phyloP scores from a whole-genome alignment of 306 rosid species.

The Purshia tridentata region DNA sequence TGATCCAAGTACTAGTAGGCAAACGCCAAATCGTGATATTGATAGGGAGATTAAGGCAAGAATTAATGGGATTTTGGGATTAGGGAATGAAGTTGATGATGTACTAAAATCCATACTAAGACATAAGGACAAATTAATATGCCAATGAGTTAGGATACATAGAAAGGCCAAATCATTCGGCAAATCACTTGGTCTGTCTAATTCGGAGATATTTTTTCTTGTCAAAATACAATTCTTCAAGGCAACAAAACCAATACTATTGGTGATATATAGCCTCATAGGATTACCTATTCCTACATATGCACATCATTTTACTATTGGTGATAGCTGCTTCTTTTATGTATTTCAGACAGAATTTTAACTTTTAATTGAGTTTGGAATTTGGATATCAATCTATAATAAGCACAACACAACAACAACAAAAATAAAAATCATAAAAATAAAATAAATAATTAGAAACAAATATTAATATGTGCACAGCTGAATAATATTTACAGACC shows the following conservation, averaged over 20 bases:
- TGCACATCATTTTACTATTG: no score
- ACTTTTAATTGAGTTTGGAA: no score
- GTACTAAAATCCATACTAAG: not conserved
- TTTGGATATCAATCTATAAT: no score
- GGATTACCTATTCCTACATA: no score
- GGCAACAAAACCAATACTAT: not conserved
- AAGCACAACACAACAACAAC: no score
- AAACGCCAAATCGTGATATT: not conserved
- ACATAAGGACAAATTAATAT: conserved; percentile 7
- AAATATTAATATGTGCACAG: no score
- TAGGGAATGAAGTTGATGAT: not conserved
- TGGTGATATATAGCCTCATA: not conserved
- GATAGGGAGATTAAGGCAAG: not conserved
- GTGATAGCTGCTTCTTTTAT: no score
- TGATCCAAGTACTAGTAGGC: not conserved
- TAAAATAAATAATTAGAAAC: no score
- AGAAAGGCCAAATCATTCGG: conserved; percentile 21
- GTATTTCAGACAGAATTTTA: no score
- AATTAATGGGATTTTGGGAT: not conserved
- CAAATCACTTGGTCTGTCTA: not conserved
- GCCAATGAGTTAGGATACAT: conserved; percentile 11
- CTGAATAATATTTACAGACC: no score
- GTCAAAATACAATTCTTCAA: not conserved
- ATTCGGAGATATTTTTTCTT: not conserved
- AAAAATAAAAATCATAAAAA: no score